Conservation (phyloP, 2,329 filamentous ascomycete genomes). For the Fusarium sp. region DNA sequence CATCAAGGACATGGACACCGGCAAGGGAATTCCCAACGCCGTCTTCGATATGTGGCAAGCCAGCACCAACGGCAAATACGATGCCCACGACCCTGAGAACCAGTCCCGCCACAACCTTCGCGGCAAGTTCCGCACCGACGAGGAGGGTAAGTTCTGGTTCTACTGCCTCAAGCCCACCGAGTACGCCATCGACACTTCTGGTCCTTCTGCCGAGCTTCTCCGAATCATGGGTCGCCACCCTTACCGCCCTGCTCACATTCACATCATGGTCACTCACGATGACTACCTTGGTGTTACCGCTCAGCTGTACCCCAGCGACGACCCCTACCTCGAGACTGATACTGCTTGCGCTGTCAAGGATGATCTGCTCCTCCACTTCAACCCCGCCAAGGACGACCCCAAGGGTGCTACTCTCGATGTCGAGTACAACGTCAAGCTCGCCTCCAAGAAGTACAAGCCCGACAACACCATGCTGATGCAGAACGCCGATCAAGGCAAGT, state of each 20-base stretch:
- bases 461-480: constrained; percentile 49
- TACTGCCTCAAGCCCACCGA: constrained; percentile 83
- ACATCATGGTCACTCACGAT: constrained; percentile 71
- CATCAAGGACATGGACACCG: constrained; percentile 75
- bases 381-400: constrained; percentile 58
- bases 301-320: constrained; percentile 80
- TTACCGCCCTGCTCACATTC: constrained; percentile 66
- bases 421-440: constrained; percentile 61
- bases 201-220: constrained; percentile 60
- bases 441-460: constrained; percentile 62
- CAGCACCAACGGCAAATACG: constrained; percentile 81
- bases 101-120: constrained; percentile 82
- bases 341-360: constrained; percentile 69
- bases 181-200: constrained; percentile 79
- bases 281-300: constrained; percentile 81
- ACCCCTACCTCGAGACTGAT: constrained; percentile 71
- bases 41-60: constrained; percentile 87
- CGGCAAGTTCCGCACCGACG: constrained; percentile 81
- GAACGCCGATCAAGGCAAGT: constrained; percentile 50
- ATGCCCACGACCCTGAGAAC: constrained; percentile 81
- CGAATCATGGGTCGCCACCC: constrained; percentile 64
- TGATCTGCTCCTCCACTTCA: constrained; percentile 66
- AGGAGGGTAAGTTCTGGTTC: constrained; percentile 79
- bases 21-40: constrained; percentile 75
- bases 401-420: constrained; percentile 57